phyloP scores from a whole-genome alignment of 2,329 filamentous ascomycete genomes.

The Thermoascus crustaceus region DNA sequence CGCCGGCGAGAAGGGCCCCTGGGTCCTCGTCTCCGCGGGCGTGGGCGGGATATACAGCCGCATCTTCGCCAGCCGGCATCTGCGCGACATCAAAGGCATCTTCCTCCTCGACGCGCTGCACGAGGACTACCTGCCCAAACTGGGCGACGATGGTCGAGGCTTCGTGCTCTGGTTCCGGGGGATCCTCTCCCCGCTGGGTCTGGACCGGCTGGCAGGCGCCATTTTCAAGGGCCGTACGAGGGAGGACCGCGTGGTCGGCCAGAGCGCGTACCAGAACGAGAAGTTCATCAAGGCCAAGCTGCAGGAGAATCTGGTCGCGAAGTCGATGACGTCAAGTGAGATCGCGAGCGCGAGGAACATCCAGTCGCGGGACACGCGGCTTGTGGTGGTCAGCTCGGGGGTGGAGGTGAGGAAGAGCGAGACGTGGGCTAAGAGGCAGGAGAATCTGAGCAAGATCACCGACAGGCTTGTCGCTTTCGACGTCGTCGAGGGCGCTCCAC shows the following conservation, averaged over 20 bases:
- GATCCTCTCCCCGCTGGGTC: slow-evolving; percentile 74
- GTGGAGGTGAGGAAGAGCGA: slow-evolving; percentile 56
- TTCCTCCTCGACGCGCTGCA: slow-evolving; percentile 83
- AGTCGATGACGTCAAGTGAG: slow-evolving; percentile 76
- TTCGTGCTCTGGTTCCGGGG: slow-evolving; percentile 84
- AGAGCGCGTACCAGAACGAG: slow-evolving; percentile 66
- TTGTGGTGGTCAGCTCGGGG: slow-evolving; percentile 78
- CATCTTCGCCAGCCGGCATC: slow-evolving; percentile 80
- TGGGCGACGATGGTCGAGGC: slow-evolving; percentile 61
- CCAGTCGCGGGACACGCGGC: slow-evolving; percentile 63
- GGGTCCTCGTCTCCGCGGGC: slow-evolving; percentile 78
- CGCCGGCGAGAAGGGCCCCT: slow-evolving; percentile 77
- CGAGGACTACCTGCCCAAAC: slow-evolving; percentile 65
- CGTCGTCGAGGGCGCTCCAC: slow-evolving; percentile 73
- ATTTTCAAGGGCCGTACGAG: slow-evolving; percentile 72
- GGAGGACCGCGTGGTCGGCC: slow-evolving; percentile 77
- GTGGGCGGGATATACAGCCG: slow-evolving; percentile 82
- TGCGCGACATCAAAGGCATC: slow-evolving; percentile 64
- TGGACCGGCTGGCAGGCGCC: slow-evolving; percentile 71
- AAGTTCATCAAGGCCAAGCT: slow-evolving; percentile 84
- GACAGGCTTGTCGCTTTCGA: slow-evolving; percentile 76
- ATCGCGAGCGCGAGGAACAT: slow-evolving; percentile 70
- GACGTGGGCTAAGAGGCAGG: slow-evolving; percentile 76
- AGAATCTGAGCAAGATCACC: slow-evolving; percentile 73
- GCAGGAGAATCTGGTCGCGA: slow-evolving; percentile 84